A percentile compares a stretch with the other conserved stretches of the same genome.
These are phyloP conservation scores for Manihot esculenta DNA, from an alignment of 441 rosid genomes.

Conservation along the genomic window DNA sequence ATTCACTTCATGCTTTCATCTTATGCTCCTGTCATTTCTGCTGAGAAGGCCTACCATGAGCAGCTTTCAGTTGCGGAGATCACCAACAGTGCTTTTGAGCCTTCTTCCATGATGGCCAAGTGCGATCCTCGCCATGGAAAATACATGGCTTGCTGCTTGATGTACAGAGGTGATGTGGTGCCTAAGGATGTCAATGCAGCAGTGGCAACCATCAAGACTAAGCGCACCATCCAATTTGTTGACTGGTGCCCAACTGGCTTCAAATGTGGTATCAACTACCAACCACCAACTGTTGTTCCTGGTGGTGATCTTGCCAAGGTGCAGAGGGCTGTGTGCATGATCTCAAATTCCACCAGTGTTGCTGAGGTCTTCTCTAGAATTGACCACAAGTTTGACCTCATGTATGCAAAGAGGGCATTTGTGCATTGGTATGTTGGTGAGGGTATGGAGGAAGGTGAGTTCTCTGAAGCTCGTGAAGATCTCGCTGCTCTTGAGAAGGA, in stretches of 20 bases:
- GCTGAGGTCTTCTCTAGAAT: background rate
- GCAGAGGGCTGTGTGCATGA: conserved; percentile 1
- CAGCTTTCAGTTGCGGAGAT: background rate
- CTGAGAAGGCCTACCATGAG: background rate
- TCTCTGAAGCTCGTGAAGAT: background rate
- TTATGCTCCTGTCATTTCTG: background rate
- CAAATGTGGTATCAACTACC: background rate
- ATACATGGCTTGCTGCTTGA: conserved; percentile 7
- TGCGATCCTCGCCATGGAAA: background rate
- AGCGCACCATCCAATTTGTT: conserved; percentile 6
- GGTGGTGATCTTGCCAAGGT: conserved; percentile 6
- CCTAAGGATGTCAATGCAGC: background rate
- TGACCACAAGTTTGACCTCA: background rate
- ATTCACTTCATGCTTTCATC: background rate
- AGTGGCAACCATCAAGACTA: background rate
- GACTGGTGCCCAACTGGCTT: background rate
- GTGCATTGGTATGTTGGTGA: conserved; percentile 7
- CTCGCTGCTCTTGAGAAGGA: background rate
- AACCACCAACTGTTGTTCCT: background rate
- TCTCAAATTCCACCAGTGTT: background rate
- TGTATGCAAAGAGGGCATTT: background rate
- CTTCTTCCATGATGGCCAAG: conserved; percentile 6
- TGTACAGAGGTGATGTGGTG: conserved; percentile 5
- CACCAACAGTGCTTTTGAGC: conserved; percentile 4
- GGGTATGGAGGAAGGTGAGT: conserved; percentile 3